Base-by-base conservation (phyloP, 2,329 filamentous ascomycete genomes). In the Sclerotiophoma versabilis region DNA sequence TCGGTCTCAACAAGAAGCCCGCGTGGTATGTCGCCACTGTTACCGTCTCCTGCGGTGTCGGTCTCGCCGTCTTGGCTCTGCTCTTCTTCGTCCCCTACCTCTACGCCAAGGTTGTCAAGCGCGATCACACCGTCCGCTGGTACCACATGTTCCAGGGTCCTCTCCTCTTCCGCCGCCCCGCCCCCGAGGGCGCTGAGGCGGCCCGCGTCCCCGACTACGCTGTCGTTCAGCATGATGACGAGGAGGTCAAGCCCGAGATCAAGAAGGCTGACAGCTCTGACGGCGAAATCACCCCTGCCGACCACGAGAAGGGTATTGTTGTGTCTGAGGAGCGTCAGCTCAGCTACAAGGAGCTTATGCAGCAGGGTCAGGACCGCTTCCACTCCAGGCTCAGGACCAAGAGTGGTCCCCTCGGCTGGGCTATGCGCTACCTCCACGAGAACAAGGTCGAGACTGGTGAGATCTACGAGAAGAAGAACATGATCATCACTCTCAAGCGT, bases 41-140 rank as follows among this genome's bases (percentile, higher is more conserved):
- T 57, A 87, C 86, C 15, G 68, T 91, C 56, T 87, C 88, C 33
- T 81, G 80, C 29, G 88, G 88, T 57, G 78, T 75, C 39, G 88
- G 84, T 52, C 75, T 92, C 27, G 79, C 75, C 42, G 5, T 86
- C 27, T 74, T 91, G 5, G 77, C 88, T 0, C 83, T 81, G 45
- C 56, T 91, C 65, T 90, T 92, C 81, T 92, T 92, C 73, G 83
- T 92, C 10, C 89, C 89, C 37, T 92, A 79, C 62, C 78, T 91
- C 20, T 80, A 90, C 76, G 77, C 83, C 59, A 84, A 82, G 62
- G 81, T 91, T 60, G 83, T 92, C 78, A 88, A 86, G 79, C 86
- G 83, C 73, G 89, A 92, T 68, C 74, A 83, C 68, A 81, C 79
- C 2, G 73, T 92, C 72, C 84, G 83, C 71, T 86, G 83, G 83